Percentiles rank a stretch among this genome's conserved stretches.
Conservation (phyloP, 352 stramenopile genomes). For the Pythium graminicola region DNA sequence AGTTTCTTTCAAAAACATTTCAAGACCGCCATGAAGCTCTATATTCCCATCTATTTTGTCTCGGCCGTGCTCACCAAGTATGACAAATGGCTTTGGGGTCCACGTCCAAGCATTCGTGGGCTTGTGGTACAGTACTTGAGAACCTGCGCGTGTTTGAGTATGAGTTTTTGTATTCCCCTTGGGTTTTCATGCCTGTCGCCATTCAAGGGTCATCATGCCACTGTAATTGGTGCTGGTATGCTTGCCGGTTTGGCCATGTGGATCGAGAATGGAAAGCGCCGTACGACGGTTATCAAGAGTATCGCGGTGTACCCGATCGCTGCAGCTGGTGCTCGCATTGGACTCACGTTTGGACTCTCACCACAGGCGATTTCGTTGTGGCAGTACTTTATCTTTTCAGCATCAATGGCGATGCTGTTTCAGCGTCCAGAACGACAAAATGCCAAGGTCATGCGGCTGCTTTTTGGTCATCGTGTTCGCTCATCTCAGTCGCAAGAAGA, state of each 20-base stretch:
- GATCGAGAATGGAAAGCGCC: conserved; percentile 51
- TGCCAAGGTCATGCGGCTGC: conserved; percentile 36
- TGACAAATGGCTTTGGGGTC: conserved; percentile 59
- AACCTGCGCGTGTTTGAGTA: conserved; percentile 56
- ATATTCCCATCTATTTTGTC: conserved; percentile 64
- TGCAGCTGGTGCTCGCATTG: conserved; percentile 24
- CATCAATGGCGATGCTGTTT: conserved; percentile 46
- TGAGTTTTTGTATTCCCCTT: conserved; percentile 57
- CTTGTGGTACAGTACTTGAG: conserved; percentile 52
- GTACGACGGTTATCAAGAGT: conserved; percentile 59
- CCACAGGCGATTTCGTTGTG: conserved; percentile 21
- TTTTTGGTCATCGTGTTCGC: conserved; percentile 41
- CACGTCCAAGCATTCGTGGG: conserved; percentile 31
- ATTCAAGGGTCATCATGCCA: conserved; percentile 28
- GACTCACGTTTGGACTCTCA: conserved; percentile 7
- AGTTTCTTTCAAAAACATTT: conserved; percentile 39
- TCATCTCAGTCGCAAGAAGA: conserved; percentile 6
- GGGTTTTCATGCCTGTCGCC: conserved; percentile 44
- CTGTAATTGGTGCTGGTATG: conserved; percentile 27
- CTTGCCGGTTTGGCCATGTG: conserved; percentile 37
- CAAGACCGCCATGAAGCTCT: conserved; percentile 43
- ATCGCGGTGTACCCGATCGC: conserved; percentile 51
- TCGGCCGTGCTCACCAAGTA: conserved; percentile 56
- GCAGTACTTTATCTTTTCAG: conserved; percentile 48
- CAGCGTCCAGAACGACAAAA: conserved; percentile 36